phyloP scores from a whole-genome alignment of 176 grass and related monocot species.

The Metroxylon sagu region DNA sequence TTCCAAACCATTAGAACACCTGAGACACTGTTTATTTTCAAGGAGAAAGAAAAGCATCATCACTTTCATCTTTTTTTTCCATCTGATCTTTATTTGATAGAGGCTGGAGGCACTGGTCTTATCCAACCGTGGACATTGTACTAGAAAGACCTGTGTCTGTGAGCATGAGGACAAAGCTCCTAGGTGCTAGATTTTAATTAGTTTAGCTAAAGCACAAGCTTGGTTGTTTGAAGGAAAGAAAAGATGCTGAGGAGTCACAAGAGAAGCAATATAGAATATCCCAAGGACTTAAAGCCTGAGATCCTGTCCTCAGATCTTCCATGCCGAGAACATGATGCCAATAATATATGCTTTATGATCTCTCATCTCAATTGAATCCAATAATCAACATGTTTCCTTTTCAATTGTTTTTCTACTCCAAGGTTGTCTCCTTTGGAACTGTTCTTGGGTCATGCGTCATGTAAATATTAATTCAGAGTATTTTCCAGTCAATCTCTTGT shows the following conservation, averaged over 20 bases:
- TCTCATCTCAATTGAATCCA: neutral
- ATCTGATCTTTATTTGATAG: neutral
- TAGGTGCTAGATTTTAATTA: conserved; percentile 29
- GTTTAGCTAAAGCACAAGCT: conserved; percentile 5
- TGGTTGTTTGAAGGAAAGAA: conserved; percentile 6
- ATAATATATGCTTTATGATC: neutral
- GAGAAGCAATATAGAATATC: neutral
- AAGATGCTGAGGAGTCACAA: neutral
- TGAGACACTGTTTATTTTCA: neutral
- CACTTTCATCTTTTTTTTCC: neutral
- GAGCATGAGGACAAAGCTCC: conserved; percentile 31
- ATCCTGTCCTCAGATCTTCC: conserved; percentile 11
- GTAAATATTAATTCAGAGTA: conserved; percentile 9
- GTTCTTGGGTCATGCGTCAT: conserved; percentile 14
- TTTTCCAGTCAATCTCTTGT: conserved; percentile 23
- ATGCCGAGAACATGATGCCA: neutral
- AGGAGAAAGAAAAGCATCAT: neutral
- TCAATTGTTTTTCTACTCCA: neutral
- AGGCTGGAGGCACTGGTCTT: neutral
- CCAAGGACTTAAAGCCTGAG: conserved; percentile 3
- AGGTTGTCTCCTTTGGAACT: conserved; percentile 20
- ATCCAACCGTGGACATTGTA: neutral
- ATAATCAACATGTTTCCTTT: neutral
- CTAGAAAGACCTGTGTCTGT: conserved; percentile 26
- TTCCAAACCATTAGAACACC: neutral